Percentiles rank a stretch among this genome's conserved stretches.
Conservation (phyloP, 2,329 filamentous ascomycete species). For the Pseudogymnoascus sp. region DNA sequence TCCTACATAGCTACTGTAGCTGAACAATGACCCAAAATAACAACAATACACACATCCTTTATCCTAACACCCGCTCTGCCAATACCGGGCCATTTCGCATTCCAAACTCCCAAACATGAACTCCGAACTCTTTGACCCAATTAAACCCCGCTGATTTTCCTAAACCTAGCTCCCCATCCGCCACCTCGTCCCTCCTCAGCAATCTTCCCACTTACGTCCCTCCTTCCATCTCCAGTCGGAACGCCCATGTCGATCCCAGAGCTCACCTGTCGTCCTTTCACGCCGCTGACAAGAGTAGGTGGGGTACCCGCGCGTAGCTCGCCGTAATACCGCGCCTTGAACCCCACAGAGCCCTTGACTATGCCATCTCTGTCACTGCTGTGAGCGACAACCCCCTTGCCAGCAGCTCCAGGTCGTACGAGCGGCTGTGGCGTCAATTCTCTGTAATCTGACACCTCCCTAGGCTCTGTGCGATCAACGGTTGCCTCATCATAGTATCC, state of each 20-base stretch:
- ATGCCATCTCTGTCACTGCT: slow-evolving; percentile 7
- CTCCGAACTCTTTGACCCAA: neutral
- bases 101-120: neutral
- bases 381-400: neutral
- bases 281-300: slow-evolving; percentile 43
- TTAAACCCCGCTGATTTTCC: slow-evolving; percentile 31
- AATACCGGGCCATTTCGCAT: neutral
- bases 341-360: neutral
- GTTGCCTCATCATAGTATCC: neutral
- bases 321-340: slow-evolving; percentile 48
- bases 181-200: slow-evolving; percentile 56
- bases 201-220: slow-evolving; percentile 66
- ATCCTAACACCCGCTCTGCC: neutral
- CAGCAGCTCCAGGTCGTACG: neutral
- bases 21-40: neutral
- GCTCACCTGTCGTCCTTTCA: slow-evolving; percentile 42
- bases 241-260: slow-evolving; percentile 50
- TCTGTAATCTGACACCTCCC: neutral
- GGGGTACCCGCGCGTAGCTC: slow-evolving; percentile 47
- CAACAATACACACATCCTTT: neutral
- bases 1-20: slow-evolving; percentile 1
- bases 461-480: neutral
- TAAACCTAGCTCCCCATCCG: slow-evolving; percentile 28
- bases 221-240: slow-evolving; percentile 31
- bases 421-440: neutral